Percentiles rank a stretch among this genome's conserved stretches.
These are phyloP conservation scores for Candida silvicultrix DNA, from an alignment of 805 yeast species.

Conservation along the genomic window DNA sequence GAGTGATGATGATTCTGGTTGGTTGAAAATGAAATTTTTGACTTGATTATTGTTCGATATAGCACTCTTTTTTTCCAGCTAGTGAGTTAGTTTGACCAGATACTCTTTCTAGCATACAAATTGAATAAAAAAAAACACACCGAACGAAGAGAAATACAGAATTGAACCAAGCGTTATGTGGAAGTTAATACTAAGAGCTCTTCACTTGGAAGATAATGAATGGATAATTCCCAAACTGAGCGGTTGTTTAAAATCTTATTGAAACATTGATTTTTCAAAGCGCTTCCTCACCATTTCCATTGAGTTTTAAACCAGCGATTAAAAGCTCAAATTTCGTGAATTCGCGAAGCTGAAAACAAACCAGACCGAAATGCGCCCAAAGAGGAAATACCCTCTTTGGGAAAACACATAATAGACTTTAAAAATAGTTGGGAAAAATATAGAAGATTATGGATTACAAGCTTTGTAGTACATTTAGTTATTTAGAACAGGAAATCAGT, in stretches of 20 bases:
- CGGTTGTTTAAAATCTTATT: neutral
- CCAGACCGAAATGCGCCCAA: neutral
- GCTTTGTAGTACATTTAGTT: too few relatives aligned
- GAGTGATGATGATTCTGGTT: too few relatives aligned
- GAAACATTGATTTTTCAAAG: neutral
- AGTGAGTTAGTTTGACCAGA: too few relatives aligned
- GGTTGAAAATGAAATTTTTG: too few relatives aligned
- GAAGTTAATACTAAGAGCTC: neutral
- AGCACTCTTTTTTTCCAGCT: too few relatives aligned
- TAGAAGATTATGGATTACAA: neutral
- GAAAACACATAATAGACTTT: neutral
- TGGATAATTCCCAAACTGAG: neutral
- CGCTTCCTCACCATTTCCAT: neutral
- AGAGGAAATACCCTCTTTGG: neutral
- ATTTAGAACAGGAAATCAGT: too few relatives aligned
- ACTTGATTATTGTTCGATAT: too few relatives aligned
- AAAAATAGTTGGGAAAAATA: too few relatives aligned
- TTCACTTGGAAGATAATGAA: neutral
- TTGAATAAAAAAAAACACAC: too few relatives aligned
- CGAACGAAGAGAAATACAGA: neutral
- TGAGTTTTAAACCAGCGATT: neutral
- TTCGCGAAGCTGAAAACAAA: neutral
- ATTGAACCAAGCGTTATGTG: neutral
- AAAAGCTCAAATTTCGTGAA: neutral
- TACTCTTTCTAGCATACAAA: too few relatives aligned